These are phyloP conservation scores for Chrysanthemum makinoi DNA, from an alignment of 129 eudicot genomes.

Conservation along the genomic window DNA sequence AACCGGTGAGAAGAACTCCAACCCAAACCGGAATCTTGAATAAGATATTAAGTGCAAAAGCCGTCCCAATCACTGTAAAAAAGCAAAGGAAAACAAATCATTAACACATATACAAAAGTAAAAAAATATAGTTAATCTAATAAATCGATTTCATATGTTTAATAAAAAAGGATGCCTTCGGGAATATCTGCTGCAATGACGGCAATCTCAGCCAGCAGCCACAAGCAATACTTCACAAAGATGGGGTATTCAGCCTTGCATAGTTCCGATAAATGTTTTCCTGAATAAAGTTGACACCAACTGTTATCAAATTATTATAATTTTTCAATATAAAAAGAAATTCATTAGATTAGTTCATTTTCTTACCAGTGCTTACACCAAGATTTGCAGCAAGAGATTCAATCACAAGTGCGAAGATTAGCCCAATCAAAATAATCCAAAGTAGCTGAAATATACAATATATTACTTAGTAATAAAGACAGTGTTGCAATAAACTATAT, in stretches of 20 bases:
- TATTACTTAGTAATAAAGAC: background rate
- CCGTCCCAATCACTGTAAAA: slow-evolving; percentile 53
- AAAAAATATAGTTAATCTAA: background rate
- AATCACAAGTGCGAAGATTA: slow-evolving; percentile 58
- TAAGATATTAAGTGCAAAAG: slow-evolving; percentile 51
- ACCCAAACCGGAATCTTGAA: slow-evolving; percentile 52
- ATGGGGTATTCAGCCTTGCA: slow-evolving; percentile 51
- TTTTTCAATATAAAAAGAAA: background rate
- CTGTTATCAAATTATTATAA: background rate
- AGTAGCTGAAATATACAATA: slow-evolving; percentile 37
- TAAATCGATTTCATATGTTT: background rate
- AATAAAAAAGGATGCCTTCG: slow-evolving; percentile 31
- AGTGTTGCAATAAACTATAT: background rate
- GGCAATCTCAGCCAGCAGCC: slow-evolving; percentile 52
- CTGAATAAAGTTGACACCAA: slow-evolving; percentile 16
- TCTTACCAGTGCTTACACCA: slow-evolving; percentile 60
- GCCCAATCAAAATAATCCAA: slow-evolving; percentile 55
- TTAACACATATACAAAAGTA: background rate
- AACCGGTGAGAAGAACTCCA: slow-evolving; percentile 55
- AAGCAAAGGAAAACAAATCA: background rate
- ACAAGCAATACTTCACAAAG: slow-evolving; percentile 38
- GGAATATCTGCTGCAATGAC: slow-evolving; percentile 62
- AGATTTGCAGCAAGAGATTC: slow-evolving; percentile 72
- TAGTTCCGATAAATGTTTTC: slow-evolving; percentile 42
- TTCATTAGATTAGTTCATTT: background rate